phyloP scores from a whole-genome alignment of 139 green algal species.

The Chara braunii region DNA sequence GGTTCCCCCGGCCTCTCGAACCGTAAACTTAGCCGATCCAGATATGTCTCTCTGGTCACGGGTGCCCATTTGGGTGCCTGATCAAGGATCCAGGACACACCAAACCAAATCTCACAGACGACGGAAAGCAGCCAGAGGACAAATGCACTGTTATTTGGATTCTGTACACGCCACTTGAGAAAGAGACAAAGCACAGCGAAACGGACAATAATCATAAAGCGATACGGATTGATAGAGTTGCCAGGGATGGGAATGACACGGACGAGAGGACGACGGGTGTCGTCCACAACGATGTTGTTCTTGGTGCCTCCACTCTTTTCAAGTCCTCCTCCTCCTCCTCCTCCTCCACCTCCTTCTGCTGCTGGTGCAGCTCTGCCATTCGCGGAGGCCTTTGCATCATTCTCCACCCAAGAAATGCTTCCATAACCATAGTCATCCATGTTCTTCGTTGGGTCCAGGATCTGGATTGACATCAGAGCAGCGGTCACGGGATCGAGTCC shows the following conservation, averaged over 20 bases:
- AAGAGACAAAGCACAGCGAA: conserved; percentile 19
- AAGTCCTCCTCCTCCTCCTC: too few species aligned
- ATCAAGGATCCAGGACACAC: conserved; percentile 35
- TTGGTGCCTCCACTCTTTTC: too few species aligned
- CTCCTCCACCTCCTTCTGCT: too few species aligned
- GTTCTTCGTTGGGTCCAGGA: conserved; percentile 25
- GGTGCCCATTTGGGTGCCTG: conserved; percentile 34
- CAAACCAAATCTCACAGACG: conserved; percentile 43
- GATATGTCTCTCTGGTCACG: conserved; percentile 33
- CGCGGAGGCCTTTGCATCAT: too few species aligned
- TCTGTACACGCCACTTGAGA: conserved; percentile 24
- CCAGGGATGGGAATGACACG: conserved; percentile 16
- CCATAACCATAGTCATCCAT: conserved; percentile 33
- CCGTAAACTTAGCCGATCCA: conserved; percentile 26
- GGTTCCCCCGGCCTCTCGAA: conserved; percentile 4
- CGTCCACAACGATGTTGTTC: too few species aligned
- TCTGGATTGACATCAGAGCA: too few species aligned
- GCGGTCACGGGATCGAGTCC: too few species aligned
- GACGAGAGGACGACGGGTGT: conserved; percentile 23
- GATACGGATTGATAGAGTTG: conserved; percentile 35
- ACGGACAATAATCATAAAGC: conserved; percentile 24
- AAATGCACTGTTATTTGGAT: conserved; percentile 30
- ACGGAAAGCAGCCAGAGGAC: conserved; percentile 31
- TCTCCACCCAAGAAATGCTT: conserved; percentile 38
- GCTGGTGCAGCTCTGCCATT: too few species aligned